Evolutionary conservation across 225 moss, liverwort and hornwort genomes (phyloP).

Genomic region (Ulota crispa): DNA sequence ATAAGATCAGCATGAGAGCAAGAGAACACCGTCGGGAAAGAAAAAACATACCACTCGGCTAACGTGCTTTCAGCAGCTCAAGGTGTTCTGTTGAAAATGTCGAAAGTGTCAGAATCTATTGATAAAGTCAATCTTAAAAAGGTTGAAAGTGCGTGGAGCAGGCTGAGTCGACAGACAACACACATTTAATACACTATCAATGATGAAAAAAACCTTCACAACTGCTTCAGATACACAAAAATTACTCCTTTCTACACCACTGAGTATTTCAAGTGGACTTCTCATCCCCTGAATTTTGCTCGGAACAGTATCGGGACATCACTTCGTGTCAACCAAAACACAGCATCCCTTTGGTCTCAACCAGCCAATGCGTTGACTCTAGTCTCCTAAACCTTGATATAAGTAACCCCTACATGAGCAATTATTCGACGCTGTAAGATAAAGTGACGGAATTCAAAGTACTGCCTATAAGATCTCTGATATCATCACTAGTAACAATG

Average conservation of each 20-base stretch:
- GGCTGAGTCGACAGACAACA: neutral
- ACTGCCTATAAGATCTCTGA: neutral
- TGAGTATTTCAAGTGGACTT: neutral
- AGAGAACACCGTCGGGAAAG: neutral
- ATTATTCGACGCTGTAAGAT: neutral
- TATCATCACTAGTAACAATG: neutral
- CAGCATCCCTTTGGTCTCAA: neutral
- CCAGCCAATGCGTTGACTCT: neutral
- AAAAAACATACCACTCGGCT: neutral
- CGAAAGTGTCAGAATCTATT: neutral
- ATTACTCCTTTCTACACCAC: neutral
- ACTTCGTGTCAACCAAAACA: neutral
- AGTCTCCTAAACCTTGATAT: neutral
- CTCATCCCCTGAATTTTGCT: neutral
- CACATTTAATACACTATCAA: neutral
- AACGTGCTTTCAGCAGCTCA: neutral
- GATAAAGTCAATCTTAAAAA: neutral
- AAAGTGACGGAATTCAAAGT: neutral
- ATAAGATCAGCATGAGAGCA: neutral
- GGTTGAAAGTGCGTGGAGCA: neutral
- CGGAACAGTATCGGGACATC: neutral
- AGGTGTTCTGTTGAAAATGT: neutral
- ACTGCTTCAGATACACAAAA: neutral
- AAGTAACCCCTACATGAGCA: neutral
- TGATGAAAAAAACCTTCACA: neutral